phyloP scores from a whole-genome alignment of 371 early-diverging fungal species.

The Mucor irregularis region DNA sequence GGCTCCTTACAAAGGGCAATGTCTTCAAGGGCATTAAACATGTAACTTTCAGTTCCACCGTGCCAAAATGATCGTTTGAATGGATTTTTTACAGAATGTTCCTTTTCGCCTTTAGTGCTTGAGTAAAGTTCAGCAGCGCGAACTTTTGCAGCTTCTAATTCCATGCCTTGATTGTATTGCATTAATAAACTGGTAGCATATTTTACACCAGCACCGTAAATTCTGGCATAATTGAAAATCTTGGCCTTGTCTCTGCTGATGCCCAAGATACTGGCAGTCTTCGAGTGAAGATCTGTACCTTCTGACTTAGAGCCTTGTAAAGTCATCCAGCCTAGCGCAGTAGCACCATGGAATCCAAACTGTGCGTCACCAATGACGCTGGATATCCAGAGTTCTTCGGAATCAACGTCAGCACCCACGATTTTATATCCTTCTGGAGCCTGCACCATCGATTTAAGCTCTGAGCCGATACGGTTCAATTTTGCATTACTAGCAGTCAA shows the following conservation, averaged over 20 bases:
- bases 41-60: slow-evolving; percentile 93
- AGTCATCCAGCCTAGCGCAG: slow-evolving; percentile 97
- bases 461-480: slow-evolving; percentile 88
- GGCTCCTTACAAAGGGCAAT: slow-evolving; percentile 79
- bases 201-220: slow-evolving; percentile 93
- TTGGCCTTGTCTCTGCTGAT: slow-evolving; percentile 92
- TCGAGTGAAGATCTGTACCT: slow-evolving; percentile 93
- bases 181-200: slow-evolving; percentile 81
- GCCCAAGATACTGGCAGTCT: slow-evolving; percentile 86
- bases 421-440: slow-evolving; percentile 85
- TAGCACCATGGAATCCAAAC: slow-evolving; percentile 91
- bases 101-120: slow-evolving; percentile 84
- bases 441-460: slow-evolving; percentile 86
- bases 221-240: slow-evolving; percentile 94
- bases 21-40: slow-evolving; percentile 93
- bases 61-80: slow-evolving; percentile 70
- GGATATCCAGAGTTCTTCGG: slow-evolving; percentile 97
- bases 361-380: slow-evolving; percentile 94
- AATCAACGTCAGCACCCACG: slow-evolving; percentile 98
- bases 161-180: slow-evolving; percentile 80
- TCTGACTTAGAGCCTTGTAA: slow-evolving; percentile 90
- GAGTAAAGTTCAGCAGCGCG: slow-evolving; percentile 74
- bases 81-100: slow-evolving; percentile 31
- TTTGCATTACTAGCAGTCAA: slow-evolving; percentile 96
- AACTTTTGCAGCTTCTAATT: slow-evolving; percentile 60